phyloP scores from a whole-genome alignment of 805 yeast species.

The Myxozyma neglecta region DNA sequence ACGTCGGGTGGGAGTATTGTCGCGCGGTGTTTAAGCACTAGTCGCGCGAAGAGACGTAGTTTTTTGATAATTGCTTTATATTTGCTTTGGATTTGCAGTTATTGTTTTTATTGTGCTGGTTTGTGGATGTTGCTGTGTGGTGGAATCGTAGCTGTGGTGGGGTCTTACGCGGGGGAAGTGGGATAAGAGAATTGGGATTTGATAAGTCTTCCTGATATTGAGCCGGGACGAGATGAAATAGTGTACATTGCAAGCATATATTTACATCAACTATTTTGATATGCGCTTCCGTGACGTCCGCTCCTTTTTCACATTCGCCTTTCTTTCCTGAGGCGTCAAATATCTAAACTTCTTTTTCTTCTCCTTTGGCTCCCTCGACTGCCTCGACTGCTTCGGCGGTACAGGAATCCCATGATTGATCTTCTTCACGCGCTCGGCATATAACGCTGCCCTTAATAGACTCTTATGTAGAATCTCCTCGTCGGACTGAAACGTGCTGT shows the following conservation, averaged over 20 bases:
- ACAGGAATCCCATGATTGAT: slow-evolving; percentile 38
- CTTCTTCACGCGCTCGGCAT: slow-evolving; percentile 50
- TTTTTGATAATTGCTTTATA: neutral
- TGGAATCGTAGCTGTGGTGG: too few relatives aligned
- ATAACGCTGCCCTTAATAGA: slow-evolving; percentile 62
- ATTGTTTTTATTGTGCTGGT: too few relatives aligned
- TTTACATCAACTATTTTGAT: neutral
- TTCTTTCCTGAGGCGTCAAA: slow-evolving; percentile 77
- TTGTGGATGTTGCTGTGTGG: too few relatives aligned
- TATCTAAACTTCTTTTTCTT: slow-evolving; percentile 86
- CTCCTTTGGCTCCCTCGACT: slow-evolving; percentile 3
- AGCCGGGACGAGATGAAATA: neutral
- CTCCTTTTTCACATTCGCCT: slow-evolving; percentile 49
- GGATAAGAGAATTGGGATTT: too few relatives aligned
- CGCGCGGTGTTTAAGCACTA: neutral
- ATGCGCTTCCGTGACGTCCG: slow-evolving; percentile 35
- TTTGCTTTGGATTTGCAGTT: too few relatives aligned
- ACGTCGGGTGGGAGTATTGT: neutral
- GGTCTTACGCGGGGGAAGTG: too few relatives aligned
- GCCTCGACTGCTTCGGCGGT: slow-evolving; percentile 28
- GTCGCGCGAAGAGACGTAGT: neutral
- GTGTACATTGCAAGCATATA: neutral
- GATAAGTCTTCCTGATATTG: too few relatives aligned
- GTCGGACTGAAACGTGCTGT: neutral
- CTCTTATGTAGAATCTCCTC: slow-evolving; percentile 18